Base-by-base conservation (phyloP, 371 early-diverging fungal genomes). In the Mucor saturninus region DNA sequence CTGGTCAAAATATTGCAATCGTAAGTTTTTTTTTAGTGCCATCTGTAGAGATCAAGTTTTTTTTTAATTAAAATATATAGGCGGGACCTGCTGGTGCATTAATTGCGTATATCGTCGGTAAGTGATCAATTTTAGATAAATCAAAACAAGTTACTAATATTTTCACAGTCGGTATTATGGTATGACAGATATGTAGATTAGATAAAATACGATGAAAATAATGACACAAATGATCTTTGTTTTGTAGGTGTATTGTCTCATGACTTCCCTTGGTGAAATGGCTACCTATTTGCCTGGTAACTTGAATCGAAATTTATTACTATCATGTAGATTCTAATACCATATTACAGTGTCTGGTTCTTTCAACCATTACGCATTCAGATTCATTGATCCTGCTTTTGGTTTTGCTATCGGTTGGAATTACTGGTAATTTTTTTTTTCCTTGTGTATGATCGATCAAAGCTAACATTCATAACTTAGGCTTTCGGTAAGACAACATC, bases 351-450 rank as follows among this genome's bases (percentile, higher is more conserved):
- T 93, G 3, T 83, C 93, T 15, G 96, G 94, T 37, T 88, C 92
- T 1, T 93, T 95, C 81, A 91, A 91, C 61, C 86, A 88, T 32
- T 92, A 91, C 74, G 94, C 91, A n/a, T 80, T 86, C 2, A 83
- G 92, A 13, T 95, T 94, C 60, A 81, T 93, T 42, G 94, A 94
- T 65, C 91, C 90, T 7, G 85, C 93, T 5, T 76, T 92, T 29
- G 92, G 90, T 0, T 93, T 93, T 74, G 89, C 92, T 35, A 77
- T 94, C 32, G 94, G 93, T 49, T 93, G 90, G 93, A 89, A 87
- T 65, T 90, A 94, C 75, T 93, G 93, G 92, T 76, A 76, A 56
- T 21, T 21, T 21, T 21, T 21, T 21, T 21, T 1, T 21, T 21
- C 21, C 21, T 21, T 21, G 28, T 13, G 1, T 5, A 9, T 8